Evolutionary conservation across 768 basidiomycete genomes (phyloP), one percentile per base, ranked within the genome.

Genomic region (Tephrocybe rancida): DNA sequence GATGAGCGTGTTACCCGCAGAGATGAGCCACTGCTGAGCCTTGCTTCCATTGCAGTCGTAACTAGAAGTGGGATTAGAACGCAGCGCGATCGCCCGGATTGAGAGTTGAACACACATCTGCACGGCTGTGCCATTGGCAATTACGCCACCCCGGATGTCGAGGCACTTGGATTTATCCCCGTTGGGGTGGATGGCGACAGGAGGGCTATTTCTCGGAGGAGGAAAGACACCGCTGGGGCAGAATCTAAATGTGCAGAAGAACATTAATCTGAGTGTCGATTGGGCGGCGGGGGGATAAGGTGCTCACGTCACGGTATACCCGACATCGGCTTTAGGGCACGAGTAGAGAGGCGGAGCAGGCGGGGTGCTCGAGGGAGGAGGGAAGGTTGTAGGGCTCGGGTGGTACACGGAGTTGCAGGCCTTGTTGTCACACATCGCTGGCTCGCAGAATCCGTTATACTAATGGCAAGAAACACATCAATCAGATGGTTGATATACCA

Each of bases 31-130:
- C 19, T 65, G 59, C 55, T 74, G 72, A 0, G 68, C 67, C 9
- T 52, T 50, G n/a, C 56, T 57, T 7, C 61, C 65, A 48, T 71
- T 73, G 52, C 72, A 74, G 54, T 72, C 71, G 48, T 67, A 71
- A 52, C 71, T 73, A n/a, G n/a, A n/a, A n/a, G n/a, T n/a, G n/a
- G 21, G n/a, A 25, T n/a, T n/a, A n/a, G n/a, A n/a, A n/a, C n/a
- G n/a, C n/a, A n/a, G n/a, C n/a, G n/a, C n/a, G n/a, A n/a, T n/a
- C n/a, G n/a, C n/a, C n/a, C n/a, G n/a, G n/a, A n/a, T n/a, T 18
- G 16, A 22, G 3, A 39, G 34, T 30, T 8, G 21, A 3, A 53
- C 65, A 32, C 35, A 69, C 69, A 70, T 64, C 47, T 69, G 66
- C 10, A 70, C 63, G 22, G 61, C 57, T 3, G 63, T 67, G 3